phyloP scores from a whole-genome alignment of 768 basidiomycete genomes.

The Naganishia vishniacii region DNA sequence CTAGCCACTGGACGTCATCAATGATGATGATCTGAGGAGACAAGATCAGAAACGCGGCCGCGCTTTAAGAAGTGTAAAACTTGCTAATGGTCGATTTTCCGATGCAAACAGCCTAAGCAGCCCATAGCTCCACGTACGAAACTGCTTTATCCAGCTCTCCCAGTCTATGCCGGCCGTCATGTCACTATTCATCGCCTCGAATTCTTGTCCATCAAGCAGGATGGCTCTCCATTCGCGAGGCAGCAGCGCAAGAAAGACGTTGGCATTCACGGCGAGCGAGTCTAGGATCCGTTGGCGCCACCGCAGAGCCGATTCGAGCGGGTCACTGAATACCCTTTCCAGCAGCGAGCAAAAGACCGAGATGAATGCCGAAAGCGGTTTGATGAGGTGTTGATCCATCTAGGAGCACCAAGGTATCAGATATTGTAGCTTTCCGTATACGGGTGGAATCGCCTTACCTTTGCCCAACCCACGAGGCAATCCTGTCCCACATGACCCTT shows the following conservation, averaged over 20 bases:
- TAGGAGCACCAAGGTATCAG: not conserved
- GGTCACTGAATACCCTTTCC: conserved; percentile 40
- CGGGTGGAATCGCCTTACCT: not conserved
- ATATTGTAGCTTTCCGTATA: not conserved
- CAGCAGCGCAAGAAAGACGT: conserved; percentile 34
- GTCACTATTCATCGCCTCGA: not conserved
- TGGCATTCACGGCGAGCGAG: conserved; percentile 32
- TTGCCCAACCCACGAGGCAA: conserved; percentile 26
- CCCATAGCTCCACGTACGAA: conserved; percentile 21
- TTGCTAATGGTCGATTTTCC: conserved; percentile 23
- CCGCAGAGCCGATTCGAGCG: conserved; percentile 32
- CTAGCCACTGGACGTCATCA: conserved; percentile 41
- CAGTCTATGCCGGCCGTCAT: conserved; percentile 17
- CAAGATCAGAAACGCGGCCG: not conserved
- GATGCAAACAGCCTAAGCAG: conserved; percentile 35
- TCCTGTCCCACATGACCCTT: conserved; percentile 17
- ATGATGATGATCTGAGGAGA: conserved; percentile 30
- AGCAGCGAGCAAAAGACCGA: conserved; percentile 40
- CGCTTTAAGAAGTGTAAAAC: too few relatives aligned
- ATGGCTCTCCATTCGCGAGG: conserved; percentile 31
- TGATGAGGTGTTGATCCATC: conserved; percentile 60
- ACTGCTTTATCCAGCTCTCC: conserved; percentile 24
- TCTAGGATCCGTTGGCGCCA: conserved; percentile 35
- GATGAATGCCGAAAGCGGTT: conserved; percentile 53
- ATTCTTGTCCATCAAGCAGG: not conserved